Conservation (phyloP, 148 eudicot genomes). For the Chenopodium quinoa region DNA sequence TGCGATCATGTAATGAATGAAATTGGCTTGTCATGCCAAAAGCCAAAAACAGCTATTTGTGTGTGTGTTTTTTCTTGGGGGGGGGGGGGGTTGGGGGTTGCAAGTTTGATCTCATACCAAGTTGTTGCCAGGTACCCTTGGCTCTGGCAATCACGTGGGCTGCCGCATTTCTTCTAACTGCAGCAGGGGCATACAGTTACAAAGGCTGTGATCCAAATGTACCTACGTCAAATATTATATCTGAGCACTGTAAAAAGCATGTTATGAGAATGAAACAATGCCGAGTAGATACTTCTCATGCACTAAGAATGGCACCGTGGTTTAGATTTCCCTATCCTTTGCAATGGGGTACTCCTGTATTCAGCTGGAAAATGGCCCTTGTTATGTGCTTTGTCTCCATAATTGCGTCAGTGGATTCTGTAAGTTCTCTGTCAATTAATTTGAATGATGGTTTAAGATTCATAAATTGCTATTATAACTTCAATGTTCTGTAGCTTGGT, state of each 20-base stretch:
- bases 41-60: background rate
- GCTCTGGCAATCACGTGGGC: constrained; percentile 93
- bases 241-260: constrained; percentile 86
- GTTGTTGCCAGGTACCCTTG: constrained; percentile 73
- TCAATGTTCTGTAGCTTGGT: background rate
- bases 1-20: background rate
- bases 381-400: constrained; percentile 93
- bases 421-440: constrained; percentile 36
- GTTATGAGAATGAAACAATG: constrained; percentile 77
- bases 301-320: constrained; percentile 87
- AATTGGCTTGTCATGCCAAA: background rate
- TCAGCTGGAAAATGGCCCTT: constrained; percentile 91
- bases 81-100: background rate
- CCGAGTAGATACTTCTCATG: constrained; percentile 87
- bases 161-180: constrained; percentile 75
- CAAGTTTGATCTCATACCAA: constrained; percentile 9
- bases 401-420: constrained; percentile 89
- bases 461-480: background rate
- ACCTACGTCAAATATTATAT: constrained; percentile 73
- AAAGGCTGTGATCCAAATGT: constrained; percentile 83
- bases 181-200: constrained; percentile 81
- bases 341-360: constrained; percentile 94
- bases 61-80: too few relatives aligned
- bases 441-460: background rate
- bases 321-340: constrained; percentile 96